Conservation (phyloP, 345 rosid species). For the Lagerstroemia speciosa region DNA sequence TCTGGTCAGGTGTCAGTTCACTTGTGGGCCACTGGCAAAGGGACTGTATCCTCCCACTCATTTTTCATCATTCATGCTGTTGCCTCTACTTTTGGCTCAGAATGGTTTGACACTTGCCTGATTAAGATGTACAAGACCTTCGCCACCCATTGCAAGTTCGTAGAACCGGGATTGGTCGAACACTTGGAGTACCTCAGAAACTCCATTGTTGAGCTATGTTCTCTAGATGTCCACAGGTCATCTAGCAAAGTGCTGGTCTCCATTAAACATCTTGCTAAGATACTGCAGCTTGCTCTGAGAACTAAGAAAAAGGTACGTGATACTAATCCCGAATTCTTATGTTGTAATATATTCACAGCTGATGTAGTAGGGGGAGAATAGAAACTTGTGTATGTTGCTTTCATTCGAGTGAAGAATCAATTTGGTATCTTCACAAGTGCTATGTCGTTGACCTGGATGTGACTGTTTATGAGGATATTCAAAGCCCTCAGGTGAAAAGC, state of each 20-base stretch:
- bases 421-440: not conserved
- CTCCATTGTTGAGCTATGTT: conserved; percentile 64
- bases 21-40: conserved; percentile 75
- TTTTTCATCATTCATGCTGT: conserved; percentile 55
- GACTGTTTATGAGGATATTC: not conserved
- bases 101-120: conserved; percentile 53
- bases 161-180: conserved; percentile 33
- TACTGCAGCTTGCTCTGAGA: conserved; percentile 50
- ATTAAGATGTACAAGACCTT: conserved; percentile 57
- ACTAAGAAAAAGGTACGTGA: conserved; percentile 64
- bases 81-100: conserved; percentile 42
- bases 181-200: conserved; percentile 46
- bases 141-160: conserved; percentile 52
- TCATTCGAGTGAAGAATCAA: not conserved
- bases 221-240: conserved; percentile 74
- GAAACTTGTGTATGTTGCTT: not conserved
- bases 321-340: not conserved
- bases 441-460: not conserved
- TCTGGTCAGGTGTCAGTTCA: conserved; percentile 52
- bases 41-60: conserved; percentile 39
- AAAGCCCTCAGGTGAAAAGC: not conserved
- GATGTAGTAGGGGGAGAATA: too few relatives aligned
- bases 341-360: too few relatives aligned
- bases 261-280: conserved; percentile 57
- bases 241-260: conserved; percentile 50